Conservation (phyloP, 352 stramenopile genomes). For the Phytophthora meadii region DNA sequence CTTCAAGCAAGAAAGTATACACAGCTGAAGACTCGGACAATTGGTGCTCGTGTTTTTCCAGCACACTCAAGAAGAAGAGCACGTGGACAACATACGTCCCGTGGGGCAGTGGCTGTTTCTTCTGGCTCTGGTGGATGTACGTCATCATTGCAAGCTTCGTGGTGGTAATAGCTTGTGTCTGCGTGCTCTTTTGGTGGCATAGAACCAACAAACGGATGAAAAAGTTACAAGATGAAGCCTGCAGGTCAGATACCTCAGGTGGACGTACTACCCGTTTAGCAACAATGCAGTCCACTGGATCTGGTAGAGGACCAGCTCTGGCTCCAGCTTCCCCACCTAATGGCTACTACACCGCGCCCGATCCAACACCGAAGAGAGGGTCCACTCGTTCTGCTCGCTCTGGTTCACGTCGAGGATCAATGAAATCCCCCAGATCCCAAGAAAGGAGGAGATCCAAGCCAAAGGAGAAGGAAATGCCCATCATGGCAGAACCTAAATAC, state of each 20-base stretch:
- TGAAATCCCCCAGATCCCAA: conserved; percentile 26
- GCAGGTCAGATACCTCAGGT: conserved; percentile 12
- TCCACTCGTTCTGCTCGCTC: conserved; percentile 16
- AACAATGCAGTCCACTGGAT: conserved; percentile 36
- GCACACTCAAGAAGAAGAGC: conserved; percentile 63
- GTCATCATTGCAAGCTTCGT: conserved; percentile 66
- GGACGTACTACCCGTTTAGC: conserved; percentile 33
- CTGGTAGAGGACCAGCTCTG: conserved; percentile 27
- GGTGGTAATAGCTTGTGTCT: conserved; percentile 63
- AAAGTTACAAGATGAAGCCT: conserved; percentile 43
- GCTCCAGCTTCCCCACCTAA: conserved; percentile 28
- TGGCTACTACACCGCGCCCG: conserved; percentile 25
- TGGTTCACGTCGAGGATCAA: conserved; percentile 19
- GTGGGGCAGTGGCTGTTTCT: conserved; percentile 75
- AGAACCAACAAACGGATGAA: conserved; percentile 52
- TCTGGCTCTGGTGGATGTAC: conserved; percentile 90
- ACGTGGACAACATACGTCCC: conserved; percentile 62
- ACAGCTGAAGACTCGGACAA: conserved; percentile 47
- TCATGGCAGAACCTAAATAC: conserved; percentile 43
- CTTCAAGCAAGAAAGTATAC: conserved; percentile 79
- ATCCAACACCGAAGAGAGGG: conserved; percentile 23
- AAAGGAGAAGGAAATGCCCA: conserved; percentile 31
- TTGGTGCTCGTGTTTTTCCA: conserved; percentile 81
- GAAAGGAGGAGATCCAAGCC: conserved; percentile 21
- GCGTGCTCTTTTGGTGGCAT: conserved; percentile 72